Base-by-base conservation (phyloP, 2,329 filamentous ascomycete species). In the Coccinonectria pachysandricola region DNA sequence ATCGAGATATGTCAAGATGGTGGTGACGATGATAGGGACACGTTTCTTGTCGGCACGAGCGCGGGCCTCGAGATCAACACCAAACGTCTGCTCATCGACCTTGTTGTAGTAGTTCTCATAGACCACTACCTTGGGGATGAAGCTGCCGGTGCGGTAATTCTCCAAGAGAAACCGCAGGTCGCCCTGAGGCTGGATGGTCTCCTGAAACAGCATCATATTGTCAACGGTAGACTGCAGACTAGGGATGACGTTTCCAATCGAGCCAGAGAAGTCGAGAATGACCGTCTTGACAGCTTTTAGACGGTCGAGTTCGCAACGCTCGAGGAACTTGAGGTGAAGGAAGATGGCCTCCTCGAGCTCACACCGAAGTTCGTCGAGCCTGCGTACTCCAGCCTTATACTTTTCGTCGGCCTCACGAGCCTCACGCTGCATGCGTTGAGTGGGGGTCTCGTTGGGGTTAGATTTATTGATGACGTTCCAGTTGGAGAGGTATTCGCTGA, bases 51-150 rank as follows among this genome's bases (percentile, higher is more conserved):
- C 91, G 26, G 85, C 87, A 40, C 88, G 71, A 23, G 91, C 91
- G 41, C 91, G 71, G 19, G 88, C 86, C 59, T 98, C 91, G n/a
- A 98, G 73, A 49, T 98, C 92, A 29, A 98, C 86, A 40, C 92
- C 91, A 51, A 96, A 98, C 1, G 85, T 94, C 67, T 96, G 87
- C 50, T 95, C 87, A 53, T 95, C 91, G 13, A 95, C 86, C 40
- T 83, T 86, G 57, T 95, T 95, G 64, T 98, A 98, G 60, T 98
- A 98, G 55, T 96, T 98, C 60, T 98, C 91, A 56, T 98, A 98
- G 4, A 85, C 80, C 23, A 86, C 76, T 15, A 96, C 88, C 46
- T 75, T 87, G 7, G 91, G 91, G 26, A 85, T 74, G 52, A 93
- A 98, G 40, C 79, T 83, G 37, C 91, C 91, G 6, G 91, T 98